A percentile compares a stretch with the other conserved stretches of the same genome.
phyloP scores from a whole-genome alignment of 2,329 filamentous ascomycete species.

The Exophiala aquamarina region DNA sequence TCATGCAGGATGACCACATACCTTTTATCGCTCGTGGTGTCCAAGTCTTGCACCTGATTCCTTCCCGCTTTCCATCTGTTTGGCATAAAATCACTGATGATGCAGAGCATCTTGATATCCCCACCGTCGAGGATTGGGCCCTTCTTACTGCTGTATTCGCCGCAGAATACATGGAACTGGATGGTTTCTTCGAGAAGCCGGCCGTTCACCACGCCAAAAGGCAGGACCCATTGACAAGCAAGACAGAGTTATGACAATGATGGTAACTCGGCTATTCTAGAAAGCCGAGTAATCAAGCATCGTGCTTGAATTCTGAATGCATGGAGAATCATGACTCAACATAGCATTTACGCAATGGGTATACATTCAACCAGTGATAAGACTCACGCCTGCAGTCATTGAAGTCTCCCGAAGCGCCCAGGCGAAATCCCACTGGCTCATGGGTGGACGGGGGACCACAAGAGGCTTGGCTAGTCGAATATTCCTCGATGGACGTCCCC shows the following conservation, averaged over 20 bases:
- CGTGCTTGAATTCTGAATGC: no score
- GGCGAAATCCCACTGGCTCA: no score
- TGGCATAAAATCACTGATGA: constrained; percentile 89
- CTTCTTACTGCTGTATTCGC: constrained; percentile 80
- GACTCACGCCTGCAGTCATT: no score
- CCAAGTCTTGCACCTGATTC: constrained; percentile 85
- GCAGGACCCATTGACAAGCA: constrained; percentile 25
- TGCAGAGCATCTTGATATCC: constrained; percentile 76
- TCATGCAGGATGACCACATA: constrained; percentile 82
- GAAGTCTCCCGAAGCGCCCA: no score
- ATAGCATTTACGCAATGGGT: no score
- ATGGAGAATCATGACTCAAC: no score
- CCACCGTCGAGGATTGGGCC: constrained; percentile 83
- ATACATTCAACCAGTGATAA: no score
- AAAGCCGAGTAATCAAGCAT: background rate
- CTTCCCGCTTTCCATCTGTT: constrained; percentile 73
- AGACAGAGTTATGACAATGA: constrained; percentile 32
- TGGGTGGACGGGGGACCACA: no score
- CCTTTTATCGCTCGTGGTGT: constrained; percentile 88
- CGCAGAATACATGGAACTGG: constrained; percentile 89
- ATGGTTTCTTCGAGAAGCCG: constrained; percentile 49
- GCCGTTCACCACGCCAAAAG: constrained; percentile 18
- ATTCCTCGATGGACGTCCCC: no score
- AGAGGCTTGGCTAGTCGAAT: no score
- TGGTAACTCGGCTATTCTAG: background rate